Evolutionary conservation across 352 stramenopile species (phyloP).

Genomic region (Phytophthora melonis): DNA sequence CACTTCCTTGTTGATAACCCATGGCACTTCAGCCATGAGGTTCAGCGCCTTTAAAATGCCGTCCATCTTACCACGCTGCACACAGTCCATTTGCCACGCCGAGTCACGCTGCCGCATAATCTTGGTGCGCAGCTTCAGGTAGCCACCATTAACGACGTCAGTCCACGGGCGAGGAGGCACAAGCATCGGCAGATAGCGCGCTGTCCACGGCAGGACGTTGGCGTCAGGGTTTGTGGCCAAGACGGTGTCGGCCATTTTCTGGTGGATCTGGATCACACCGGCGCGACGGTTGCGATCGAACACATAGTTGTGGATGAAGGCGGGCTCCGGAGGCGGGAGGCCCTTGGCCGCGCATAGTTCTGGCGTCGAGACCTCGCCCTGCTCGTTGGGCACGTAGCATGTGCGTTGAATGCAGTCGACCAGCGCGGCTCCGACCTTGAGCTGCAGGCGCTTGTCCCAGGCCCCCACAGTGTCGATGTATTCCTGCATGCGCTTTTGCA

Average conservation of each 20-base stretch:
- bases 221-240: constrained; percentile 59
- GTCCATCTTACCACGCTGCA: constrained; percentile 87
- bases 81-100: constrained; percentile 89
- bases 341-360: constrained; percentile 44
- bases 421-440: constrained; percentile 90
- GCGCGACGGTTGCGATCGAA: constrained; percentile 84
- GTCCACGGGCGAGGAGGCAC: constrained; percentile 95
- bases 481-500: constrained; percentile 56
- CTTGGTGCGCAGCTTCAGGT: constrained; percentile 92
- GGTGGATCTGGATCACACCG: constrained; percentile 81
- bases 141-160: constrained; percentile 91
- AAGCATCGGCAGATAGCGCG: constrained; percentile 96
- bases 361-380: constrained; percentile 39
- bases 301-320: constrained; percentile 83
- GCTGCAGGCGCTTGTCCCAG: constrained; percentile 90
- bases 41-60: constrained; percentile 94
- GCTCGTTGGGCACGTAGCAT: constrained; percentile 67
- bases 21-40: constrained; percentile 92
- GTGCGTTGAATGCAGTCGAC: constrained; percentile 85
- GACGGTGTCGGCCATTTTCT: constrained; percentile 61
- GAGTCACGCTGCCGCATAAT: constrained; percentile 93
- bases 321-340: constrained; percentile 41
- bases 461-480: constrained; percentile 79
- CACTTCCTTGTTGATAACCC: constrained; percentile 96
- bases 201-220: constrained; percentile 81